These are phyloP conservation scores for Penicillium subrubescens DNA, from an alignment of 495 filamentous ascomycete genomes.

Conservation along the genomic window DNA sequence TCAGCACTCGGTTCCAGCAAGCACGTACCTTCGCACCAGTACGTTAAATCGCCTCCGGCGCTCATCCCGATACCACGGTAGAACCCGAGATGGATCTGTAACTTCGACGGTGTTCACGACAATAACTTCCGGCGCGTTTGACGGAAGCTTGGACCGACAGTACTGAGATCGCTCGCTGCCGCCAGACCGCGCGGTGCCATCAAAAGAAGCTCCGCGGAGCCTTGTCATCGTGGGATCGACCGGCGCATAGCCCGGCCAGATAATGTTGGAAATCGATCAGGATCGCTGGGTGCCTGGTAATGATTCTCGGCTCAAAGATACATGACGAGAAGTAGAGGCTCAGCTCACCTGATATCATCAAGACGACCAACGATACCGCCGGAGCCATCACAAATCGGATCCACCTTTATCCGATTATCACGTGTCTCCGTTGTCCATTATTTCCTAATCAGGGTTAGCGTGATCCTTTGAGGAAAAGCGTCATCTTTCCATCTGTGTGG, in stretches of 20 bases:
- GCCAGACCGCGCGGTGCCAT: constrained; percentile 32
- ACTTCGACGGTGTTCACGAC: constrained; percentile 52
- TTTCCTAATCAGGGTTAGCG: neutral
- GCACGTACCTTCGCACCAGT: constrained; percentile 53
- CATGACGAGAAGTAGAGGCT: constrained; percentile 2
- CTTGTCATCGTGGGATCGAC: constrained; percentile 42
- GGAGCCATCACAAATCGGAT: constrained; percentile 18
- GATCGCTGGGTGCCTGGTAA: neutral
- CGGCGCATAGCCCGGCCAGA: constrained; percentile 32
- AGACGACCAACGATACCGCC: constrained; percentile 14
- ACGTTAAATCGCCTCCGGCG: constrained; percentile 53
- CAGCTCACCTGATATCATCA: constrained; percentile 32
- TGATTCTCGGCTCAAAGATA: neutral
- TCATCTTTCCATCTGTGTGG: constrained; percentile 19
- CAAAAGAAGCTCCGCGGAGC: constrained; percentile 50
- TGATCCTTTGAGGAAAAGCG: constrained; percentile 19
- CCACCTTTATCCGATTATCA: constrained; percentile 15
- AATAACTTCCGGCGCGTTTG: constrained; percentile 52
- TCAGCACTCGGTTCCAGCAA: constrained; percentile 6
- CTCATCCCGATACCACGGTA: constrained; percentile 52
- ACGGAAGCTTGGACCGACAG: constrained; percentile 48
- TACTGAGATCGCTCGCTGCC: constrained; percentile 34
- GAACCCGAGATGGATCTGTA: constrained; percentile 45
- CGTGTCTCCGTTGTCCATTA: neutral
- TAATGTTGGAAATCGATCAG: neutral